Evolutionary conservation across 2,329 filamentous ascomycete species (phyloP), one percentile per base, ranked within the genome.

Genomic region (Hansfordia pulvinata): DNA sequence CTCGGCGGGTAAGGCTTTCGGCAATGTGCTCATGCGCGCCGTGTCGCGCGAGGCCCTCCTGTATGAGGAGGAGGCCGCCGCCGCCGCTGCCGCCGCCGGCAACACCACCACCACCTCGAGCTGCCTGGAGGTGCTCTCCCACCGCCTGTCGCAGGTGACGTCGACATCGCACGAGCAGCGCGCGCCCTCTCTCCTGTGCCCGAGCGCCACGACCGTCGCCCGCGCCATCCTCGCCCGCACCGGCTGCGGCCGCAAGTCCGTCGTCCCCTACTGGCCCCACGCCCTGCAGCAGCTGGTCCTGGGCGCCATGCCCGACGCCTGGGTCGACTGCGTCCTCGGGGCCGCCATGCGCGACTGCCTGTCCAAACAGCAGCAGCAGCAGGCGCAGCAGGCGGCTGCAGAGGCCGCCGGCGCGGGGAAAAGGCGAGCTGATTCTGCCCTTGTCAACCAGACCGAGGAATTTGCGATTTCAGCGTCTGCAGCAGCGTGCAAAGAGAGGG

Each of bases 1-100:
- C 32, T 34, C 33, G 5, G 38, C 38, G 3, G 29, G 31, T 13
- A 39, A 41, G 19, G 31, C 35, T 7, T 6, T 17, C 19, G 19
- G 24, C n/a, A 32, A 38, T 21, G 23, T 29, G 11, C 32, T 36
- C 15, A 32, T 33, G 23, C 28, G 30, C 17, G 34, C 37, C 22
- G 9, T 28, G 9, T 22, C 19, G 16, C 3, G 14, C 8, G 23
- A 25, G 16, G n/a, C n/a, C n/a, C n/a, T n/a, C n/a, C n/a, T n/a
- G n/a, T n/a, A n/a, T n/a, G n/a, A n/a, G n/a, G n/a, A n/a, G n/a
- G n/a, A n/a, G n/a, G n/a, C n/a, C n/a, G n/a, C n/a, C n/a, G n/a
- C n/a, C n/a, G n/a, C n/a, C n/a, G n/a, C n/a, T n/a, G n/a, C n/a
- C n/a, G n/a, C n/a, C n/a, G n/a, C n/a, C n/a, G n/a, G n/a, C n/a